These are phyloP conservation scores for Biscogniauxia mediterranea DNA, from an alignment of 2,329 filamentous ascomycete species.

Conservation along the genomic window DNA sequence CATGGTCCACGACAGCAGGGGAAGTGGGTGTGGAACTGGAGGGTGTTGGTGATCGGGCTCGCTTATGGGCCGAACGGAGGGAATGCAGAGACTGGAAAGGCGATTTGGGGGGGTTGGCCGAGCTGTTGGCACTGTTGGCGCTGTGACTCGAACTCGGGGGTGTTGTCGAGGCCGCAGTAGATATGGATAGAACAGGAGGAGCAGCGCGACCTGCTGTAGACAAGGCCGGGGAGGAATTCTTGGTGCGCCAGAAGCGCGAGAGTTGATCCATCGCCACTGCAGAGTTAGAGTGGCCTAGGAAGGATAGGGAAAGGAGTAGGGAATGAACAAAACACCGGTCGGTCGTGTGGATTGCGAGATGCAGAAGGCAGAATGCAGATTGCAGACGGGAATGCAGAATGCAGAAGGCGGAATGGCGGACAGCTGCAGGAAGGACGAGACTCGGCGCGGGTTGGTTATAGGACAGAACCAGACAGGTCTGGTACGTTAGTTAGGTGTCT, in stretches of 20 bases:
- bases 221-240: neutral
- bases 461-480: too few species aligned
- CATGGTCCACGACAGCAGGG: constrained; percentile 36
- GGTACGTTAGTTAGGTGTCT: too few species aligned
- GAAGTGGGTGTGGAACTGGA: constrained; percentile 22
- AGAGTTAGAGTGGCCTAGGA: too few species aligned
- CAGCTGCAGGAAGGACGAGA: too few species aligned
- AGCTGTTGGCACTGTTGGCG: constrained; percentile 9
- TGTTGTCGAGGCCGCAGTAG: constrained; percentile 22
- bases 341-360: too few species aligned
- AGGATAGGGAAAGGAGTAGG: too few species aligned
- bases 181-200: constrained; percentile 27
- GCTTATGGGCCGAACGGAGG: constrained; percentile 46
- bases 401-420: too few species aligned
- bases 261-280: neutral
- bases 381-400: too few species aligned
- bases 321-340: too few species aligned
- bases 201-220: neutral
- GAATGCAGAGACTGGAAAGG: constrained; percentile 44
- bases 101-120: constrained; percentile 25
- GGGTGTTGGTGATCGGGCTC: constrained; percentile 42
- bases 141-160: constrained; percentile 24
- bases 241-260: constrained; percentile 1
- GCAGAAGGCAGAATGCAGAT: too few species aligned
- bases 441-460: too few species aligned